Base-by-base conservation (phyloP, 257 asterid species). In the Fraxinus pennsylvanica region DNA sequence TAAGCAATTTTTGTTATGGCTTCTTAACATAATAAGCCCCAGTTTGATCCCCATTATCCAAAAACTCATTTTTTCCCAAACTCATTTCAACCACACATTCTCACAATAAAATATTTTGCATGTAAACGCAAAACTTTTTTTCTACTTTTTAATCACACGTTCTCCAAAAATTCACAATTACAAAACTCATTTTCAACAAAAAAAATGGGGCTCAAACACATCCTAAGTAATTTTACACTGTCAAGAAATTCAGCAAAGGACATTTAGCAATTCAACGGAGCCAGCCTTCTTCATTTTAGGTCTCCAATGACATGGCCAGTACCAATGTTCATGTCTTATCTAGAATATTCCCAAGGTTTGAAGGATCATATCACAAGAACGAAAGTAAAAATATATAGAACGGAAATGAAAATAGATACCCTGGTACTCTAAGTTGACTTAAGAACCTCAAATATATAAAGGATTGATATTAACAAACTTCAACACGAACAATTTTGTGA, bases 11-110 rank as follows among this genome's bases (percentile, higher is more conserved):
- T 33, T 14, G 13, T 17, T 41, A 67, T 6, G 74, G 67, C 76
- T 68, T 76, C 63, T 75, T 29, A 47, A 68, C 76, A 32, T 19
- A 80, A 74, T 59, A 68, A 39, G 45, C 45, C 45, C 45, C 45
- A 1, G 2, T 39, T 39, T 39, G 3, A 39, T 39, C 12, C 13
- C 12, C 12, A 39, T 39, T 39, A 36, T 36, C 39, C 6, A 36
- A 39, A 38, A 8, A 39, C 45, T 39, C 45, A 39, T 39, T 39
- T 39, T 8, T 9, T 1, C 12, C 12, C 13, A 36, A 9, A 1
- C 45, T 39, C 45, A 9, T 39, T 39, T 39, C 13, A 9, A 39
- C 45, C 43, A 6, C 12, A 38, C 9, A 36, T 38, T 38, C 2
- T 8, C 43, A 39, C 13, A 8, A 8, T 39, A 8, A 39, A 39